Conservation (phyloP, 177 flowering plant species). For the Vitis hybrid region DNA sequence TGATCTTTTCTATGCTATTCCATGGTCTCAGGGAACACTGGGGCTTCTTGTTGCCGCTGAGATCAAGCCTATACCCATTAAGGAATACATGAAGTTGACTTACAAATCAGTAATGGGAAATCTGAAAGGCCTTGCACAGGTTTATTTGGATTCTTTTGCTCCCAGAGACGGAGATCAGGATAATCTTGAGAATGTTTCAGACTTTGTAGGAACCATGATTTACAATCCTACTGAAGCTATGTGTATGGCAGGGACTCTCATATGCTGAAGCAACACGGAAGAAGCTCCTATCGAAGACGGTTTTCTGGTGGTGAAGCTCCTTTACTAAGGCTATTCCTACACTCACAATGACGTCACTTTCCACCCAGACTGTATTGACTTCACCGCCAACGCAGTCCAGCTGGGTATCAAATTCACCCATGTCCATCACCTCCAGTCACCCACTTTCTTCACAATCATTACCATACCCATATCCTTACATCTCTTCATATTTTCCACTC, state of each 20-base stretch:
- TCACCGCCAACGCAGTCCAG: too few relatives aligned
- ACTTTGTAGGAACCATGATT: slow-evolving; percentile 89
- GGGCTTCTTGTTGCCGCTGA: slow-evolving; percentile 96
- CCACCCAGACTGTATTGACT: too few relatives aligned
- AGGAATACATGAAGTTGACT: slow-evolving; percentile 94
- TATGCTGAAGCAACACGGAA: too few relatives aligned
- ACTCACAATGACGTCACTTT: too few relatives aligned
- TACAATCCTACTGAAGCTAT: slow-evolving; percentile 74
- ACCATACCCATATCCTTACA: too few relatives aligned
- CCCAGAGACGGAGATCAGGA: slow-evolving; percentile 94
- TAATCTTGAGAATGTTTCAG: slow-evolving; percentile 86
- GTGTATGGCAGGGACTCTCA: slow-evolving; percentile 63
- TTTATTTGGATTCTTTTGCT: slow-evolving; percentile 77
- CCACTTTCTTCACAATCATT: too few relatives aligned
- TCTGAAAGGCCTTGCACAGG: slow-evolving; percentile 75
- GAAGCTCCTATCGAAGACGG: too few relatives aligned
- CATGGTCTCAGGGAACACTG: slow-evolving; percentile 98
- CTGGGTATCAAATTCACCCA: too few relatives aligned
- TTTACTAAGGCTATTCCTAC: too few relatives aligned
- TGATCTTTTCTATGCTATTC: slow-evolving; percentile 89
- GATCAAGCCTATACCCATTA: slow-evolving; percentile 84
- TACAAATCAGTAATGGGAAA: slow-evolving; percentile 79
- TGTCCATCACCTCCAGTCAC: too few relatives aligned
- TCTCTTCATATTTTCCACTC: too few relatives aligned
- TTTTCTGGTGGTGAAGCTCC: too few relatives aligned